Percentiles rank a stretch among this genome's conserved stretches.
phyloP scores from a whole-genome alignment of 371 early-diverging fungal species.

The Vittaforma corneae region DNA sequence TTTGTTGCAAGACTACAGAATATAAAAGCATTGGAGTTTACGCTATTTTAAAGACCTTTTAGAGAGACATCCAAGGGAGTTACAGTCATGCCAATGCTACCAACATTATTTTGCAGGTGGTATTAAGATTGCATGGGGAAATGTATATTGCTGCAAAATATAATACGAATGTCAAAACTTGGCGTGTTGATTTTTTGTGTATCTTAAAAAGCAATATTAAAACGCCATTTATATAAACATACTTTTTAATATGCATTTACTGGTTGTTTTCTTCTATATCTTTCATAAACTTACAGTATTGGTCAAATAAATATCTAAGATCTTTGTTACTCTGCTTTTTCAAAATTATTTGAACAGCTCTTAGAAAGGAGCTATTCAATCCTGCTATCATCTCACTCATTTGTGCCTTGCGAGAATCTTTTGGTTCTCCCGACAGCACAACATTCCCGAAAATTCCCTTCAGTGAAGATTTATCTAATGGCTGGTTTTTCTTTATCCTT shows the following conservation, averaged over 20 bases:
- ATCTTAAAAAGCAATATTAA: too few species aligned
- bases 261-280: constrained; percentile 20
- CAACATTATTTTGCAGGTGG: too few species aligned
- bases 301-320: constrained; percentile 37
- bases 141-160: too few species aligned
- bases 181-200: too few species aligned
- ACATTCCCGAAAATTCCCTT: neutral
- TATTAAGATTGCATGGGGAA: too few species aligned
- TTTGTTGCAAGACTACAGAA: too few species aligned
- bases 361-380: constrained; percentile 46
- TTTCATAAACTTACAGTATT: constrained; percentile 36
- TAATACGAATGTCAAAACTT: too few species aligned
- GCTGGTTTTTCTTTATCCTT: constrained; percentile 5
- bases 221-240: too few species aligned
- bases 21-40: too few species aligned
- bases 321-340: constrained; percentile 38
- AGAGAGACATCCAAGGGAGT: too few species aligned
- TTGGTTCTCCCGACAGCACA: neutral
- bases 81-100: too few species aligned
- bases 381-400: constrained; percentile 33
- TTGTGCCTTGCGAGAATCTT: neutral
- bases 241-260: constrained; percentile 5
- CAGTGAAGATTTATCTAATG: neutral
- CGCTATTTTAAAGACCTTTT: too few species aligned
- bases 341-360: constrained; percentile 26